phyloP scores from a whole-genome alignment of 257 asterid genomes.

The Capsicum pubescens region DNA sequence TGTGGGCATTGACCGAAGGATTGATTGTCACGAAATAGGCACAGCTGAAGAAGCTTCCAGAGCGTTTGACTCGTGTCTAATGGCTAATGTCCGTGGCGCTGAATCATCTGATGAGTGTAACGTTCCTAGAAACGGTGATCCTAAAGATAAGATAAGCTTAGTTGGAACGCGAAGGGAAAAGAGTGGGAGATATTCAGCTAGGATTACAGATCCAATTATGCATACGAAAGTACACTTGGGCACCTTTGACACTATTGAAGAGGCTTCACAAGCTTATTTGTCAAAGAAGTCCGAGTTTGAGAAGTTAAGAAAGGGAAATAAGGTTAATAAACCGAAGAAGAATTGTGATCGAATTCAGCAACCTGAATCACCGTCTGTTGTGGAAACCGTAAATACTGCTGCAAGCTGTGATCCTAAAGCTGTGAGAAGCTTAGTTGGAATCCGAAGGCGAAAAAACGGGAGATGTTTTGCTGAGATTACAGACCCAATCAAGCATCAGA shows the following conservation, averaged over 20 bases:
- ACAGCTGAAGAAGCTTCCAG: background rate
- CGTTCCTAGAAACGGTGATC: background rate
- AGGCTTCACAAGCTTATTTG: slow-evolving; percentile 11
- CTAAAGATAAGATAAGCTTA: background rate
- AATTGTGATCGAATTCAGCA: too few species aligned
- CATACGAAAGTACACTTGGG: background rate
- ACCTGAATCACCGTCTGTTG: too few species aligned
- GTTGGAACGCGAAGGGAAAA: background rate
- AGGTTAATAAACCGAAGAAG: background rate
- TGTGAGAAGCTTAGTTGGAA: background rate
- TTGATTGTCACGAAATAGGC: background rate
- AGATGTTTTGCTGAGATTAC: background rate
- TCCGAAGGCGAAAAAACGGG: background rate
- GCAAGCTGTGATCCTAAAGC: background rate
- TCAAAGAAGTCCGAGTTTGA: background rate
- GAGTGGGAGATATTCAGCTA: background rate
- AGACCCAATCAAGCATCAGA: background rate
- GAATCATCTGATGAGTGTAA: background rate
- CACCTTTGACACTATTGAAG: slow-evolving; percentile 1
- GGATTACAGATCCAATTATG: background rate
- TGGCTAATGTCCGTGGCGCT: background rate
- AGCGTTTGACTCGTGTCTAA: background rate
- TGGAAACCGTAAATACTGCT: too few species aligned
- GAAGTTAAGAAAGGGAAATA: background rate
- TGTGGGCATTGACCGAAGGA: background rate